Evolutionary conservation across 129 eudicot genomes (phyloP).

Genomic region (Rutidosis leptorrhynchoides): DNA sequence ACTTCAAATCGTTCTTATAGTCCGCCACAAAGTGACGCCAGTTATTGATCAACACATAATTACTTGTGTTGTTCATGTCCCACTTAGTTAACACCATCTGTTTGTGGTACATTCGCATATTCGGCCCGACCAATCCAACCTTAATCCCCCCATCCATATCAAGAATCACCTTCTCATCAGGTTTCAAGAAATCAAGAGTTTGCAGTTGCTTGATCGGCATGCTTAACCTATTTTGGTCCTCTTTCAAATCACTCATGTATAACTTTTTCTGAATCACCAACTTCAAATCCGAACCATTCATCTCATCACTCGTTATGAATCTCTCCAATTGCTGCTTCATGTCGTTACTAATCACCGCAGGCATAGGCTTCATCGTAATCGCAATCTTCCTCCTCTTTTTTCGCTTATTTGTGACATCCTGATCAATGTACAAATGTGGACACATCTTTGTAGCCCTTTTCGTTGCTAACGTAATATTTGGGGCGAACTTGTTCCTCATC

Average conservation of each 20-base stretch:
- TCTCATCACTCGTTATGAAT: neutral
- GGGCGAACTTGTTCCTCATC: neutral
- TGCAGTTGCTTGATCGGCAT: neutral
- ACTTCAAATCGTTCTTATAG: neutral
- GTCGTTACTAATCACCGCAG: neutral
- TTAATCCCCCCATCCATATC: neutral
- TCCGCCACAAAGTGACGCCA: neutral
- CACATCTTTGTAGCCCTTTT: no score
- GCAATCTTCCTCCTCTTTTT: neutral
- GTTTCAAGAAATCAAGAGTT: neutral
- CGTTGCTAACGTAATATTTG: no score
- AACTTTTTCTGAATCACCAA: neutral
- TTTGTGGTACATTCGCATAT: neutral
- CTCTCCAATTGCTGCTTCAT: neutral
- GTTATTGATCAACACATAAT: constrained; percentile 3
- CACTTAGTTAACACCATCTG: neutral
- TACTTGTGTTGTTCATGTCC: neutral
- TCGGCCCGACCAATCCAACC: constrained; percentile 11
- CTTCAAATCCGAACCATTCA: neutral
- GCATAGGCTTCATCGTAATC: neutral
- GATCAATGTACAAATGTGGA: neutral
- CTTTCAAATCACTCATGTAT: neutral
- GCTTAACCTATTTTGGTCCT: neutral
- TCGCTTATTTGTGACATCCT: neutral
- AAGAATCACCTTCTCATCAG: neutral